Percentiles rank a stretch among this genome's conserved stretches.
These are phyloP conservation scores for Cutaneotrichosporon sp. DNA, from an alignment of 1,284 basidiomycete genomes.

Conservation along the genomic window DNA sequence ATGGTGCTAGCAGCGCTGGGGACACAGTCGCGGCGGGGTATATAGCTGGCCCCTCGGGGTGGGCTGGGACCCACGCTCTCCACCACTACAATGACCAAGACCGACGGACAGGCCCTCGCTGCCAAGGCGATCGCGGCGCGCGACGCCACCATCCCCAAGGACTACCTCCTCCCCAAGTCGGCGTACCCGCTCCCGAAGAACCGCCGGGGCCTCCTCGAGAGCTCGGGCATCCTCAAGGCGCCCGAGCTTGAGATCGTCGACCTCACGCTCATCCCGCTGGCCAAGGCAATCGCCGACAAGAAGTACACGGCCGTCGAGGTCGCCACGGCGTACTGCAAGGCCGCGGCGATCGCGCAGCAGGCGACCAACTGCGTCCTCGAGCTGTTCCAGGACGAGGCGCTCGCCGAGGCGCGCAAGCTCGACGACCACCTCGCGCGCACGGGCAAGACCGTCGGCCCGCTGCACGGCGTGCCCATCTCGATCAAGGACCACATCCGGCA, in stretches of 20 bases:
- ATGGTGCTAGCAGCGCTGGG: too few species aligned
- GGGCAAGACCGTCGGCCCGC: constrained; percentile 58
- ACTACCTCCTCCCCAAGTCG: constrained; percentile 16
- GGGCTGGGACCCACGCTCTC: not conserved
- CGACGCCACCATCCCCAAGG: constrained; percentile 20
- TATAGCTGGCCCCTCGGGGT: not conserved
- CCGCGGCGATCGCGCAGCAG: constrained; percentile 33
- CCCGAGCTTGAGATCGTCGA: constrained; percentile 35
- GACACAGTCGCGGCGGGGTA: too few species aligned
- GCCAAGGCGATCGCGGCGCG: constrained; percentile 5
- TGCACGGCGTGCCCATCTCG: constrained; percentile 65
- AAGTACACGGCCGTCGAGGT: constrained; percentile 35
- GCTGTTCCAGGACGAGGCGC: constrained; percentile 64
- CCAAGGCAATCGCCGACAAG: constrained; percentile 36
- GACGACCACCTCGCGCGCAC: constrained; percentile 60
- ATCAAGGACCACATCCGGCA: constrained; percentile 58
- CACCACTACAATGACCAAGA: constrained; percentile 2
- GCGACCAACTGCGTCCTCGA: constrained; percentile 69
- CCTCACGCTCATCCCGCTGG: constrained; percentile 56
- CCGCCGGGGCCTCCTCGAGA: constrained; percentile 8
- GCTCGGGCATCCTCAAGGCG: constrained; percentile 16
- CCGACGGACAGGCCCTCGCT: not conserved
- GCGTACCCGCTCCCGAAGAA: constrained; percentile 11
- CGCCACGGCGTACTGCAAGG: constrained; percentile 34
- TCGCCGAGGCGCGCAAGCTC: constrained; percentile 62